Base-by-base conservation (phyloP, 331 rosid genomes). In the Quercus tomentella region DNA sequence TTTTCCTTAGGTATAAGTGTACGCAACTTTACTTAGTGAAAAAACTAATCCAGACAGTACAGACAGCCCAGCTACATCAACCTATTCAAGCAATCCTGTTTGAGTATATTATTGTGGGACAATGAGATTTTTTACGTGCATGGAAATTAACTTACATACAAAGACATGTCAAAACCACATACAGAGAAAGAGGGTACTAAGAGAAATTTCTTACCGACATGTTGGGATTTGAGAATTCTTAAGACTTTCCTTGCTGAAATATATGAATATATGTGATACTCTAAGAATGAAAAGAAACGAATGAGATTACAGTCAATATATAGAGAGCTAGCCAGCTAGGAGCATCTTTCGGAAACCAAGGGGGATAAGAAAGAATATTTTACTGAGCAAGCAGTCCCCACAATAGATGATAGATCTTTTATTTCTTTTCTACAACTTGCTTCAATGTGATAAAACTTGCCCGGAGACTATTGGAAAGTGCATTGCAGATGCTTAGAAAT, bases 401-500 rank as follows among this genome's bases (percentile, higher is more conserved):
- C 57, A 62, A 2, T 6, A n/a, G 20, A 18, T 25, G 57, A 2
- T 6, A 10, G 22, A 18, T 30, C 76, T 56, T 73, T 8, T 56
- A 74, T 62, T 70, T 77, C 14, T 66, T 60, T 66, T 67, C 66
- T 77, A 56, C 78, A 35, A 63, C 43, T 86, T 86, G 79, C 74
- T 77, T 75, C 68, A 77, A 73, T 61, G 76, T 54, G 79, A 77
- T 68, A 79, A 21, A 79, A 31, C 56, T 79, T 73, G 72, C n/a
- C 22, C 20, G 68, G n/a, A 54, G 73, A 65, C 79, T 30, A 26
- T 65, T 7, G 78, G 92, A 91, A 87, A 84, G 60, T 87, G 78
- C 86, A 57, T 15, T 11, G 89, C 82, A 83, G 84, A 6, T 87
- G 76, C 90, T 66, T 10, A 60, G 88, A 82, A 85, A 63, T 82